These are phyloP conservation scores for Hsuehochloa calcarea DNA, from an alignment of 176 grass and related monocot genomes.

Conservation along the genomic window DNA sequence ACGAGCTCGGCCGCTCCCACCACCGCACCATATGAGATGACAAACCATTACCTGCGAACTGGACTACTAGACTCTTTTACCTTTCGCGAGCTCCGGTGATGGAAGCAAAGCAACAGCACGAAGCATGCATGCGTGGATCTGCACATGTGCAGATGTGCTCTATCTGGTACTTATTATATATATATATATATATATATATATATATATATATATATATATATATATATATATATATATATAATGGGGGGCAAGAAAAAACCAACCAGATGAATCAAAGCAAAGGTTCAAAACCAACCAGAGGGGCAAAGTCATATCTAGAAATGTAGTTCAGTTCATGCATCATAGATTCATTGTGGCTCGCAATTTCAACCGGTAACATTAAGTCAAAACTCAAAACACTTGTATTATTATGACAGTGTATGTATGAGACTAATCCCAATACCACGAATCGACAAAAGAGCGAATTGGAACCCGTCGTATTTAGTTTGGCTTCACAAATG, in stretches of 20 bases:
- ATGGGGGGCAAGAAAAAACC: too few species aligned
- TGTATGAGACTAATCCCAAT: neutral
- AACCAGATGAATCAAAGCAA: neutral
- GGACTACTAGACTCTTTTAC: neutral
- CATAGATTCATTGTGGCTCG: neutral
- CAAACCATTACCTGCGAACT: neutral
- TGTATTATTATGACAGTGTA: neutral
- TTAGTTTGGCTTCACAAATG: conserved; percentile 14
- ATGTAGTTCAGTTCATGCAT: neutral
- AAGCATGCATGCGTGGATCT: neutral
- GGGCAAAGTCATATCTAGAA: neutral
- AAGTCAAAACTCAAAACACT: neutral
- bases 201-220: too few species aligned
- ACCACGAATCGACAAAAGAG: neutral
- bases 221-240: too few species aligned
- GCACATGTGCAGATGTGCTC: neutral
- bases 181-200: too few species aligned
- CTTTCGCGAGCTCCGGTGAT: conserved; percentile 14
- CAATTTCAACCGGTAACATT: neutral
- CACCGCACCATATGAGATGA: conserved; percentile 5
- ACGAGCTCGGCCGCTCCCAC: conserved; percentile 16
- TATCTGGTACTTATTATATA: too few species aligned
- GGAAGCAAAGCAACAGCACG: conserved; percentile 16
- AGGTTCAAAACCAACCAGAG: neutral
- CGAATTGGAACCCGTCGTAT: neutral